A percentile compares a stretch with the other conserved stretches of the same genome.
Evolutionary conservation across 2,329 filamentous ascomycete species (phyloP).

Genomic region (Talaromyces sp.): DNA sequence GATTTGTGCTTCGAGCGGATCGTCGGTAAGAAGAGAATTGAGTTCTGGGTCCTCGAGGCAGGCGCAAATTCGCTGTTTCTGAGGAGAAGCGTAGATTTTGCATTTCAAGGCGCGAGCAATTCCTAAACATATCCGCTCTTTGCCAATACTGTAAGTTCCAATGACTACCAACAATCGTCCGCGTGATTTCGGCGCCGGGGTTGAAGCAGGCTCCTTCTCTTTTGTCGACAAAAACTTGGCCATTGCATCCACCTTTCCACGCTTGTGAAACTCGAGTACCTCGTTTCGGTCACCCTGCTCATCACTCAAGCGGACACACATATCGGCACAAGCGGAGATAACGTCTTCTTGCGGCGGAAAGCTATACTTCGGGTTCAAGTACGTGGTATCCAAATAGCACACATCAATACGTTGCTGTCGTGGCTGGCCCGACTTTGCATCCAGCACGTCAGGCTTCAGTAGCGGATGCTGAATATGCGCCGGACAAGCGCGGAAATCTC

Average conservation of each 20-base stretch:
- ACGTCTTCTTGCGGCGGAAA: constrained; percentile 89
- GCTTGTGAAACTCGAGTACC: constrained; percentile 56
- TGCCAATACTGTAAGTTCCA: constrained; percentile 96
- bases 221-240: constrained; percentile 56
- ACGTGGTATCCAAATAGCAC: constrained; percentile 96
- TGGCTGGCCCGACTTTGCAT: constrained; percentile 66
- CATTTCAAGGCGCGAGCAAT: constrained; percentile 81
- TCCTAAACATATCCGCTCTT: constrained; percentile 90
- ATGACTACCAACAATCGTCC: constrained; percentile 82
- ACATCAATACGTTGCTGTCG: constrained; percentile 86
- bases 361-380: constrained; percentile 90
- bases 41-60: constrained; percentile 86
- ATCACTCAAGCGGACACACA: constrained; percentile 75
- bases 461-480: constrained; percentile 79
- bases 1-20: constrained; percentile 84
- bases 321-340: constrained; percentile 78
- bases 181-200: constrained; percentile 16
- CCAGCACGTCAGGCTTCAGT: constrained; percentile 69
- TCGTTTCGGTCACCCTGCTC: constrained; percentile 58
- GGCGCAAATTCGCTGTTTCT: constrained; percentile 78
- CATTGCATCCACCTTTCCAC: constrained; percentile 57
- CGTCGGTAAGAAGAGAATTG: constrained; percentile 67
- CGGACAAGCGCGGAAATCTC: constrained; percentile 88
- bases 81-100: constrained; percentile 82
- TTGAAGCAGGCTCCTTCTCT: constrained; percentile 28